Conservation (phyloP, 2,329 filamentous ascomycete genomes). For the Didymosphaeria variabile region DNA sequence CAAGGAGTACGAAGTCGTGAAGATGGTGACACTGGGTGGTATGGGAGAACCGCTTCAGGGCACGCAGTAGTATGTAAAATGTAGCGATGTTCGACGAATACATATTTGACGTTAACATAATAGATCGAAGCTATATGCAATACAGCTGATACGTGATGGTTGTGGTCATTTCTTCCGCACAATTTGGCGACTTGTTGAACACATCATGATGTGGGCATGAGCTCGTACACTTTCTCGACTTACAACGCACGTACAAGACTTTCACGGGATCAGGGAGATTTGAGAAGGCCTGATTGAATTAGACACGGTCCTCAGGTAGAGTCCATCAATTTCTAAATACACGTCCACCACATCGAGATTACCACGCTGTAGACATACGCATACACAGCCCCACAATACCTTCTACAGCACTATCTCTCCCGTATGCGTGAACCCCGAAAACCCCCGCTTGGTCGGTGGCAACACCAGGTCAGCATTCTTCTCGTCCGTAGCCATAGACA, state of each 20-base stretch:
- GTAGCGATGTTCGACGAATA: not conserved
- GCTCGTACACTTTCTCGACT: too few species aligned
- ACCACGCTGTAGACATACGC: not conserved
- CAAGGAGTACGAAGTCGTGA: conserved; percentile 58
- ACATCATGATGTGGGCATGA: too few species aligned
- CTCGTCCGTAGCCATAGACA: conserved; percentile 10
- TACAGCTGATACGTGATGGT: too few species aligned
- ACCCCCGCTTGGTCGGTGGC: conserved; percentile 1
- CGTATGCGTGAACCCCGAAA: not conserved
- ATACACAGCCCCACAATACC: not conserved
- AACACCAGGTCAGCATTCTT: conserved; percentile 12
- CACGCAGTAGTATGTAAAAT: not conserved
- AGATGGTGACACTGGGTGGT: conserved; percentile 66
- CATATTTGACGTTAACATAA: not conserved
- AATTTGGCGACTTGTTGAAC: too few species aligned
- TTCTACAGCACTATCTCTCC: conserved; percentile 1
- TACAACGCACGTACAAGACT: too few species aligned
- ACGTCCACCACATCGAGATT: not conserved
- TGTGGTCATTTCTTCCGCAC: too few species aligned
- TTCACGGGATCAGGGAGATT: not conserved
- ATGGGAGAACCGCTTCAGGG: conserved; percentile 67
- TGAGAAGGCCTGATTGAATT: not conserved
- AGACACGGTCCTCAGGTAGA: not conserved
- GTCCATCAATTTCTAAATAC: not conserved
- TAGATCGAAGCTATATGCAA: not conserved